These are phyloP conservation scores for Ballota nigra DNA, from an alignment of 257 asterid species.

Conservation along the genomic window DNA sequence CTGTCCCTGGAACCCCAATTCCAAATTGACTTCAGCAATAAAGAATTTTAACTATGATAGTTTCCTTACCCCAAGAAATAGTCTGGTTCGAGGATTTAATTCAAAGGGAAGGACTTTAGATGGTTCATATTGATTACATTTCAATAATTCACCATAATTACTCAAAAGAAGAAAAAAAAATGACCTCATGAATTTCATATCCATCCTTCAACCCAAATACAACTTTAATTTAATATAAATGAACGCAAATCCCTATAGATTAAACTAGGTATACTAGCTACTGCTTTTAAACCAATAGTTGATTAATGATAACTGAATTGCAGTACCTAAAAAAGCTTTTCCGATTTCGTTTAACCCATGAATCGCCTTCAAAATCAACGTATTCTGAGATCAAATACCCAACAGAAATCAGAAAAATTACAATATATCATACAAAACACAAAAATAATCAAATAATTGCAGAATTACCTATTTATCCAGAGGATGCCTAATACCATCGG, in stretches of 20 bases:
- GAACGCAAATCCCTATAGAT: background rate
- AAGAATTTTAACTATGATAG: background rate
- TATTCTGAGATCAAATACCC: no score
- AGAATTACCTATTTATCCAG: conserved; percentile 94
- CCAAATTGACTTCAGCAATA: background rate
- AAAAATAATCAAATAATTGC: no score
- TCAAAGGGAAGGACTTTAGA: no score
- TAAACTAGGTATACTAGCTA: background rate
- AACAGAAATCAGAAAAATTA: no score
- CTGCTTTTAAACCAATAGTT: no score
- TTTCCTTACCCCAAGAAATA: background rate
- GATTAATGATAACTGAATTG: no score
- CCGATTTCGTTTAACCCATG: no score
- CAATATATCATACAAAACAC: no score
- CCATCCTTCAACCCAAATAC: background rate
- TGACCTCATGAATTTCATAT: background rate
- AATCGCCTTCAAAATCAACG: no score
- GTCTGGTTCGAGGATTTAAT: background rate
- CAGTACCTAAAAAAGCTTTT: no score
- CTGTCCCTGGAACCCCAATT: conserved; percentile 54
- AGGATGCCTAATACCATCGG: conserved; percentile 92
- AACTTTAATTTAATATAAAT: background rate
- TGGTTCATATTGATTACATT: background rate
- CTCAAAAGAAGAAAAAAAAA: background rate
- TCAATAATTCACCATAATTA: background rate